phyloP scores from a whole-genome alignment of 1,284 basidiomycete genomes.

The Sanghuangporus sanghuang region DNA sequence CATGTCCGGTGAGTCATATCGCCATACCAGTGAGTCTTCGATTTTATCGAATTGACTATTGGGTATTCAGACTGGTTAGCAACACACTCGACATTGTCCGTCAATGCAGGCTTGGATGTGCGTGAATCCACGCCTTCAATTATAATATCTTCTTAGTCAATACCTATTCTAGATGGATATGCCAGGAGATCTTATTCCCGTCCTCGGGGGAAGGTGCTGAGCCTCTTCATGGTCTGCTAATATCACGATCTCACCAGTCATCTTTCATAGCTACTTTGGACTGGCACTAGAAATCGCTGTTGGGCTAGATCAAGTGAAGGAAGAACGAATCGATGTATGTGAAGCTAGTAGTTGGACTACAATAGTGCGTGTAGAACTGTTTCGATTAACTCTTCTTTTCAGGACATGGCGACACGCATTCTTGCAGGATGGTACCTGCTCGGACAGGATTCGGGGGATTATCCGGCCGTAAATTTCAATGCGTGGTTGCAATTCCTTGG shows the following conservation, averaged over 20 bases:
- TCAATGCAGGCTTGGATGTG: constrained; percentile 44
- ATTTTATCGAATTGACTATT: constrained; percentile 20
- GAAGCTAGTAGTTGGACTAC: background rate
- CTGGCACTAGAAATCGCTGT: constrained; percentile 44
- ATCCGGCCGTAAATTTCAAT: constrained; percentile 50
- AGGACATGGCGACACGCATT: constrained; percentile 63
- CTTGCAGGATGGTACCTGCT: constrained; percentile 46
- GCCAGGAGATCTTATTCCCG: constrained; percentile 59
- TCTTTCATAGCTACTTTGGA: constrained; percentile 37
- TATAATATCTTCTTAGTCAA: background rate
- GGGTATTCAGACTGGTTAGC: constrained; percentile 39
- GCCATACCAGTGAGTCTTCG: background rate
- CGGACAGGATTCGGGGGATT: constrained; percentile 36
- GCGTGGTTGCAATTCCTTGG: constrained; percentile 41
- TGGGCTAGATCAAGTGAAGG: constrained; percentile 34
- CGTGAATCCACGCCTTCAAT: constrained; percentile 8
- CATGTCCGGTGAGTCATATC: constrained; percentile 10
- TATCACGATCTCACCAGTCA: background rate
- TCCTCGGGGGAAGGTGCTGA: constrained; percentile 16
- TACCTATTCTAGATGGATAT: constrained; percentile 39
- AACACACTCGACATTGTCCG: constrained; percentile 30
- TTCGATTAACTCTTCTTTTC: background rate
- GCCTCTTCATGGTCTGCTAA: background rate
- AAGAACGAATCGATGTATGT: constrained; percentile 45
- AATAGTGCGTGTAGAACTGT: no score